Evolutionary conservation across 306 rosid species (phyloP).

Genomic region (Cicer judaicum): DNA sequence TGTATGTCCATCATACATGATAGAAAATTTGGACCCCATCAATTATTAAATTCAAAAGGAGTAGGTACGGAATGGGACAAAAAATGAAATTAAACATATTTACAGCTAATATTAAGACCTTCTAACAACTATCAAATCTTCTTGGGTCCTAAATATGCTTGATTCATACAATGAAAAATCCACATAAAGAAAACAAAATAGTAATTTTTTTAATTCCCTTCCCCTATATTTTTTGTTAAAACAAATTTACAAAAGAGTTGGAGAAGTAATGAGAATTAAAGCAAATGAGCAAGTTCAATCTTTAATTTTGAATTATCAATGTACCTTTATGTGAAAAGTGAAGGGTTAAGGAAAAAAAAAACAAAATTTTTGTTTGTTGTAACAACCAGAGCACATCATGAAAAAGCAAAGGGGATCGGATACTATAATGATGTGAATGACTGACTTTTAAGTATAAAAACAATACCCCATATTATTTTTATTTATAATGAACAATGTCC

Average conservation of each 20-base stretch:
- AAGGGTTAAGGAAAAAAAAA: too few species aligned
- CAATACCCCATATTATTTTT: background rate
- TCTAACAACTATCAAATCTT: background rate
- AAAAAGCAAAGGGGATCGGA: constrained; percentile 18
- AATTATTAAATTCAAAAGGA: constrained; percentile 23
- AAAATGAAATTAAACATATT: constrained; percentile 1
- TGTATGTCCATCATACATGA: background rate
- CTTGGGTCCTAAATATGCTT: background rate
- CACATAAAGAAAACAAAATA: background rate
- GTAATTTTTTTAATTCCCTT: background rate
- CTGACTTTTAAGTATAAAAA: constrained; percentile 31
- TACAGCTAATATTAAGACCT: background rate
- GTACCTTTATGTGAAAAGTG: too few species aligned
- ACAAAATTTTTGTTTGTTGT: background rate
- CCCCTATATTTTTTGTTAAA: background rate
- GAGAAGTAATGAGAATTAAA: background rate
- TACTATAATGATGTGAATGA: background rate
- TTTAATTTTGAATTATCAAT: too few species aligned
- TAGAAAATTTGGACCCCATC: constrained; percentile 23
- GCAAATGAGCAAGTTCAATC: background rate
- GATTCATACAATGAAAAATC: background rate
- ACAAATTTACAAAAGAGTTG: background rate
- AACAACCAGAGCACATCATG: background rate
- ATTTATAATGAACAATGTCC: background rate
- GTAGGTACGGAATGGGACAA: background rate